These are phyloP conservation scores for Botryosphaeria dothidea DNA, from an alignment of 2,329 filamentous ascomycete genomes.

Conservation along the genomic window DNA sequence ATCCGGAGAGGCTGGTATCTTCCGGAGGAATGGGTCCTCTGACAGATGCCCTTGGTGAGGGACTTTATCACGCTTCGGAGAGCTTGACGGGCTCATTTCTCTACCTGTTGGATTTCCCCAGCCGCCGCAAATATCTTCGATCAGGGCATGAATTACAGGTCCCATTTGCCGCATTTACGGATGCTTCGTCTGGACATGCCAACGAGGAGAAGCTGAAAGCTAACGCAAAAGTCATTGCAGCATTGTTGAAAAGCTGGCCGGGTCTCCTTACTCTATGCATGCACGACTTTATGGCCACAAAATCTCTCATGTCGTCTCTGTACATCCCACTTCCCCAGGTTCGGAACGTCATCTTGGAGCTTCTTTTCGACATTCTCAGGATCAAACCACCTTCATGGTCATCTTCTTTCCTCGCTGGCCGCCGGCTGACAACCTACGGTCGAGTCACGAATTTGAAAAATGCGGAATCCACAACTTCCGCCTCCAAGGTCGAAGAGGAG, in stretches of 20 bases:
- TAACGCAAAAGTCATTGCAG: constrained; percentile 89
- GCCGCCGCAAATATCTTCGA: constrained; percentile 76
- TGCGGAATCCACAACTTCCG: constrained; percentile 48
- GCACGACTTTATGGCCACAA: constrained; percentile 82
- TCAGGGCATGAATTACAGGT: constrained; percentile 88
- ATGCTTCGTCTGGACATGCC: constrained; percentile 59
- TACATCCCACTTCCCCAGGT: constrained; percentile 59
- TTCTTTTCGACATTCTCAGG: constrained; percentile 79
- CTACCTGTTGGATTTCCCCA: constrained; percentile 83
- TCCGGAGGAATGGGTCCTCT: constrained; percentile 83
- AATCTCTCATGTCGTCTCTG: constrained; percentile 71
- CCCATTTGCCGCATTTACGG: constrained; percentile 86
- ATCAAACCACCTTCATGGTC: constrained; percentile 97
- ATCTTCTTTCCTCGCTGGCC: constrained; percentile 88
- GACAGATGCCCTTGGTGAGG: constrained; percentile 90
- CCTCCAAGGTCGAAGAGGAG: constrained; percentile 67
- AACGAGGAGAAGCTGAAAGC: constrained; percentile 72
- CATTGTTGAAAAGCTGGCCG: constrained; percentile 89
- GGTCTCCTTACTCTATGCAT: constrained; percentile 86
- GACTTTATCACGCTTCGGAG: constrained; percentile 88
- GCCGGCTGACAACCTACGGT: constrained; percentile 93
- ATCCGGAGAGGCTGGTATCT: constrained; percentile 76
- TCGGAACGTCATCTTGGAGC: constrained; percentile 79
- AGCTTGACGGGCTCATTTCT: constrained; percentile 85
- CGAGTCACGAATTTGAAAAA: constrained; percentile 82